A percentile compares a stretch with the other conserved stretches of the same genome.
Evolutionary conservation across 2,329 filamentous ascomycete genomes (phyloP).

Genomic region (Grosmannia serpens): DNA sequence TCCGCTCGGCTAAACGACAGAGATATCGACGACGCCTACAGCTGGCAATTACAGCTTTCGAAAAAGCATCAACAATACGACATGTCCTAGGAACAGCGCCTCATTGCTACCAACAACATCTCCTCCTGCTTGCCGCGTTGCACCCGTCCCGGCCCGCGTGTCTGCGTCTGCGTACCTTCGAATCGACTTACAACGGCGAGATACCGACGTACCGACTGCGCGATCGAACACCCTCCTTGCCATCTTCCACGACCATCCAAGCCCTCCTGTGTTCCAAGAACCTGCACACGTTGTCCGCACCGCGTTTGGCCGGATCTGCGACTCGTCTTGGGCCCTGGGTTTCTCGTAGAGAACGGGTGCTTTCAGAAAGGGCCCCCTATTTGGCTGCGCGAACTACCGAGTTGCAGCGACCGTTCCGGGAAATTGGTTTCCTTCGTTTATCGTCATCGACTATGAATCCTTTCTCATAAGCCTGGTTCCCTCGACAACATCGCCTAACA

Average conservation of each 20-base stretch:
- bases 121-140: background rate
- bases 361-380: background rate
- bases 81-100: background rate
- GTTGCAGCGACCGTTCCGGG: background rate
- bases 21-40: background rate
- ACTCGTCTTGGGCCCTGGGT: too few species aligned
- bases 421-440: background rate
- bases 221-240: too few species aligned
- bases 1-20: background rate
- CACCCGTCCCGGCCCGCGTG: too few species aligned
- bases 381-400: background rate
- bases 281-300: background rate
- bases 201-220: too few species aligned
- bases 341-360: too few species aligned
- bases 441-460: conserved; percentile 21
- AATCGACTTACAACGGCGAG: too few species aligned
- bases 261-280: background rate
- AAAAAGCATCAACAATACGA: background rate
- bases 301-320: too few species aligned
- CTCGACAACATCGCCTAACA: background rate
- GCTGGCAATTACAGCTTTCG: background rate
- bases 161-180: background rate
- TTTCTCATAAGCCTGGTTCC: conserved; percentile 16
- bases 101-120: background rate
- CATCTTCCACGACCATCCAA: too few species aligned